A percentile compares a stretch with the other conserved stretches of the same genome.
Evolutionary conservation across 2,329 filamentous ascomycete genomes (phyloP).

Genomic region (Thermothelomyces thermophilus): DNA sequence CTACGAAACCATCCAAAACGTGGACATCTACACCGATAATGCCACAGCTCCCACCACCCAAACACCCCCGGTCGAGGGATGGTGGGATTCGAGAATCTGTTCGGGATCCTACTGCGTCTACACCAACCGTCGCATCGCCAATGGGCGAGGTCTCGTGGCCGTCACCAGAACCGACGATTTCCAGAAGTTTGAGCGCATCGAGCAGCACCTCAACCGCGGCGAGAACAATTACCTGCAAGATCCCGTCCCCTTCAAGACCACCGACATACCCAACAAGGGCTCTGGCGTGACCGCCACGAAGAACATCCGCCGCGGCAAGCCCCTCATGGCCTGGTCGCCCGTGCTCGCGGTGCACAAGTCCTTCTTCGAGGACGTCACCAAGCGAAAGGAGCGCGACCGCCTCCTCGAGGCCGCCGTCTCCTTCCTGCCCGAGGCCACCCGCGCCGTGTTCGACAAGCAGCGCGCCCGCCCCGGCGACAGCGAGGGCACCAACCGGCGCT

Average conservation of each 20-base stretch:
- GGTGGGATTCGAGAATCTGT: conserved; percentile 27
- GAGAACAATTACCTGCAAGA: conserved; percentile 17
- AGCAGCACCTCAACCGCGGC: conserved; percentile 20
- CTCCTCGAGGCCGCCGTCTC: conserved; percentile 24
- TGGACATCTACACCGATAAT: conserved; percentile 21
- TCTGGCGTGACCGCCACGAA: conserved; percentile 20
- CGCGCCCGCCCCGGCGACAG: conserved; percentile 9
- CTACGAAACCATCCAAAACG: conserved; percentile 21
- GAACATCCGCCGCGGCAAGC: conserved; percentile 23
- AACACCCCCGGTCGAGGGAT: conserved; percentile 18
- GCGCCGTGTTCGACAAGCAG: conserved; percentile 19
- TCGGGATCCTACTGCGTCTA: conserved; percentile 24
- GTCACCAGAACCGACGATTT: conserved; percentile 20
- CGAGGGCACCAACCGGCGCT: conserved; percentile 5
- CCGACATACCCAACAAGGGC: conserved; percentile 19
- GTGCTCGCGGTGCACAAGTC: conserved; percentile 25
- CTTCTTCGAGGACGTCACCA: conserved; percentile 17
- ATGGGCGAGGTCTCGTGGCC: conserved; percentile 23
- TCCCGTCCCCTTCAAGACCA: conserved; percentile 11
- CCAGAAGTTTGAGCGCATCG: conserved; percentile 23
- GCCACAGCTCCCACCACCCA: conserved; percentile 6
- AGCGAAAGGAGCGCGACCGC: conserved; percentile 14
- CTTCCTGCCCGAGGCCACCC: conserved; percentile 23
- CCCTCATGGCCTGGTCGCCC: conserved; percentile 21
- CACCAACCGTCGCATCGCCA: conserved; percentile 22